Evolutionary conservation across 495 filamentous ascomycete genomes (phyloP).

Genomic region (Niebla homalea): DNA sequence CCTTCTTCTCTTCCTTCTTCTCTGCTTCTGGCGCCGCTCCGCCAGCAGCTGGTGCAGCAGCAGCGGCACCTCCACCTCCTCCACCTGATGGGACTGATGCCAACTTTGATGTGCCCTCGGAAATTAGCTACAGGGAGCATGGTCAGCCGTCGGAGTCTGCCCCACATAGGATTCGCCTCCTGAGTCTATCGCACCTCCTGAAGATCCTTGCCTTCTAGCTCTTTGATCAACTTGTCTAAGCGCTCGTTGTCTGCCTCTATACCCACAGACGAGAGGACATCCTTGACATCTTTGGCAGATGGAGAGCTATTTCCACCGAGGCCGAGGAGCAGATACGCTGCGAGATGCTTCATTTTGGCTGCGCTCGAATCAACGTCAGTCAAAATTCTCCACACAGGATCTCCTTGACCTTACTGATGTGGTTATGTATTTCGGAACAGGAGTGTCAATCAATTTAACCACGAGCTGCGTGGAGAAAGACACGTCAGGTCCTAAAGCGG

Average conservation of each 20-base stretch:
- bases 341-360: conserved; percentile 98
- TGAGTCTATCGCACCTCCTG: conserved; percentile 53
- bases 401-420: neutral
- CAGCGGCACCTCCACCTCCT: conserved; percentile 48
- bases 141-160: neutral
- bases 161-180: neutral
- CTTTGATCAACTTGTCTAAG: conserved; percentile 67
- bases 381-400: neutral
- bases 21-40: conserved; percentile 56
- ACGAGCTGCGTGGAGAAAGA: conserved; percentile 75
- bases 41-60: conserved; percentile 51
- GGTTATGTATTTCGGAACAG: conserved; percentile 39
- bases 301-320: conserved; percentile 87
- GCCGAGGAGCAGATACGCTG: conserved; percentile 93
- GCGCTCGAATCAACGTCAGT: conserved; percentile 12
- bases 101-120: conserved; percentile 83
- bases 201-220: conserved; percentile 97
- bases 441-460: conserved; percentile 96
- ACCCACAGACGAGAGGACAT: conserved; percentile 83
- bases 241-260: conserved; percentile 89
- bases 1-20: conserved; percentile 61
- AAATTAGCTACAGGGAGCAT: conserved; percentile 56
- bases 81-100: conserved; percentile 91
- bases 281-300: conserved; percentile 77
- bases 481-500: conserved; percentile 50